A percentile compares a stretch with the other conserved stretches of the same genome.
Conservation (phyloP, 495 filamentous ascomycete genomes). For the Penicillium flavigenum region DNA sequence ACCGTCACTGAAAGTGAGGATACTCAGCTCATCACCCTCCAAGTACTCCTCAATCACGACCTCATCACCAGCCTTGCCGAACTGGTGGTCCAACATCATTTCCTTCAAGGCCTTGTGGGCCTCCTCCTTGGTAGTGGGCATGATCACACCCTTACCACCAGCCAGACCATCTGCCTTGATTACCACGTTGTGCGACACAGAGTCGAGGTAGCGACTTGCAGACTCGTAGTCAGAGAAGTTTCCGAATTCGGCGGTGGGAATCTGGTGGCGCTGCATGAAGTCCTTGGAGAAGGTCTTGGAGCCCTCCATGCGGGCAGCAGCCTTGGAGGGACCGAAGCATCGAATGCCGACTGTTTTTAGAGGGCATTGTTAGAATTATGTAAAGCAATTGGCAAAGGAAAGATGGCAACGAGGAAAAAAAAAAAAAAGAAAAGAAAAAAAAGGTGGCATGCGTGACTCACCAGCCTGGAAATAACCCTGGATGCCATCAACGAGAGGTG, state of each 20-base stretch:
- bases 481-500: slow-evolving; percentile 89
- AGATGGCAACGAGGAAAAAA: background rate
- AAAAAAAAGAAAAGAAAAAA: background rate
- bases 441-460: slow-evolving; percentile 19
- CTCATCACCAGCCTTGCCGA: slow-evolving; percentile 83
- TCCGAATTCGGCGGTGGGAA: slow-evolving; percentile 86
- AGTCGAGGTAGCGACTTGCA: slow-evolving; percentile 74
- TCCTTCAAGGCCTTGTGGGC: slow-evolving; percentile 77
- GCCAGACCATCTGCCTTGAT: slow-evolving; percentile 88
- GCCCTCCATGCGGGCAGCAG: slow-evolving; percentile 88
- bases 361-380: slow-evolving; percentile 17
- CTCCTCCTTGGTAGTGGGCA: slow-evolving; percentile 77
- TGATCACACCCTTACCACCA: slow-evolving; percentile 89
- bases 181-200: slow-evolving; percentile 71
- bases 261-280: slow-evolving; percentile 89
- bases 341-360: slow-evolving; percentile 62
- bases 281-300: slow-evolving; percentile 97
- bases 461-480: slow-evolving; percentile 74
- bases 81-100: slow-evolving; percentile 87
- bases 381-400: background rate
- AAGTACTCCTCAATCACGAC: slow-evolving; percentile 97
- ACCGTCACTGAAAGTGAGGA: slow-evolving; percentile 89
- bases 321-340: slow-evolving; percentile 83
- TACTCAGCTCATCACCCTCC: slow-evolving; percentile 87
- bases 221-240: slow-evolving; percentile 83